Percentiles rank a stretch among this genome's conserved stretches.
Conservation (phyloP, 2,329 filamentous ascomycete species). For the Trichothecium roseum region DNA sequence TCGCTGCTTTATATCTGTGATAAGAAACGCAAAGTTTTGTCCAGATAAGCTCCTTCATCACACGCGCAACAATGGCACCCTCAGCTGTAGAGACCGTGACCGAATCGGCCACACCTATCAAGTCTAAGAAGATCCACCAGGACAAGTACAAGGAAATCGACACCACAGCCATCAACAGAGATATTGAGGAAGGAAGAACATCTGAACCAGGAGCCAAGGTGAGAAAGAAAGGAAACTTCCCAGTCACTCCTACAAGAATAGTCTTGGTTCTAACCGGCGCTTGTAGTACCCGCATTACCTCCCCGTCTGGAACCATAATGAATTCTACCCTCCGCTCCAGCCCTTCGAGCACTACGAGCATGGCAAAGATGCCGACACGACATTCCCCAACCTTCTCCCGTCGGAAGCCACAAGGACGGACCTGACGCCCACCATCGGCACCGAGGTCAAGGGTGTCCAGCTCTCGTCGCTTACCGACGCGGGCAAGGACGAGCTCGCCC, state of each 20-base stretch:
- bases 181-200: slow-evolving; percentile 16
- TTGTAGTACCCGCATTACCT: slow-evolving; percentile 59
- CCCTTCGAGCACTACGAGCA: slow-evolving; percentile 66
- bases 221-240: neutral
- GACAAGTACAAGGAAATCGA: slow-evolving; percentile 21
- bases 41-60: too few species aligned
- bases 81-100: slow-evolving; percentile 20
- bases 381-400: slow-evolving; percentile 58
- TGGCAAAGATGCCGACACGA: slow-evolving; percentile 62
- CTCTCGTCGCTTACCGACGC: slow-evolving; percentile 55
- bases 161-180: slow-evolving; percentile 12
- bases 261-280: neutral
- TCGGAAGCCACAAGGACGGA: slow-evolving; percentile 41
- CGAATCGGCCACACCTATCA: slow-evolving; percentile 10
- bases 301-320: slow-evolving; percentile 57
- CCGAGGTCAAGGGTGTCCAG: slow-evolving; percentile 62
- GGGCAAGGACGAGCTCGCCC: slow-evolving; percentile 67
- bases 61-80: slow-evolving; percentile 18
- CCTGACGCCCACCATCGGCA: slow-evolving; percentile 63
- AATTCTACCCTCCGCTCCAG: slow-evolving; percentile 54
- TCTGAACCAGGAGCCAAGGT: slow-evolving; percentile 17
- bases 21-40: too few species aligned
- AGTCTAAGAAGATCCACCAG: slow-evolving; percentile 14
- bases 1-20: too few species aligned
- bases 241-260: too few species aligned